A percentile compares a stretch with the other conserved stretches of the same genome.
These are phyloP conservation scores for Neodidymelliopsis sp. DNA, from an alignment of 2,329 filamentous ascomycete species.

Conservation along the genomic window DNA sequence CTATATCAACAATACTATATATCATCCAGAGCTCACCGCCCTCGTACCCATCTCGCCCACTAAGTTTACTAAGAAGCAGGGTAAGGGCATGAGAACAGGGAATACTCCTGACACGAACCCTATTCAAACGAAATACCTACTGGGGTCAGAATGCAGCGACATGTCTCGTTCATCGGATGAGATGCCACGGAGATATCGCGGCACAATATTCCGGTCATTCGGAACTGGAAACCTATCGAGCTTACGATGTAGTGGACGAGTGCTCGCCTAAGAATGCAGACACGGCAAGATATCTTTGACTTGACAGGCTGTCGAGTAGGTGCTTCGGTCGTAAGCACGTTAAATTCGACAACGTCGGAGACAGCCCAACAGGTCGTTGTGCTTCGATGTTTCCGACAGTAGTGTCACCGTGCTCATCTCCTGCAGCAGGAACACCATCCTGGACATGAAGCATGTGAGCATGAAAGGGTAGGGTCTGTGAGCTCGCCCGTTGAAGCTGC, in stretches of 20 bases:
- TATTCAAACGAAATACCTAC: neutral
- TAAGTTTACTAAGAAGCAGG: neutral
- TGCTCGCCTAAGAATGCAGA: constrained; percentile 1
- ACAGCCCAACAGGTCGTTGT: constrained; percentile 7
- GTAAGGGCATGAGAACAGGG: neutral
- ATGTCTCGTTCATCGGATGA: constrained; percentile 2
- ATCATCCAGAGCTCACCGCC: neutral
- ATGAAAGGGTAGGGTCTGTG: constrained; percentile 1
- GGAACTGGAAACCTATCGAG: neutral
- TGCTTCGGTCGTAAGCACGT: constrained; percentile 5
- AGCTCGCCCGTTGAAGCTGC: constrained; percentile 6
- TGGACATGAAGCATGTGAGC: neutral
- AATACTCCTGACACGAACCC: neutral
- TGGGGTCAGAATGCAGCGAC: neutral
- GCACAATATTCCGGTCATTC: neutral
- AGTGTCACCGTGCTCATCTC: constrained; percentile 9
- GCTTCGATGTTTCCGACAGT: constrained; percentile 6
- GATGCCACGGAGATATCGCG: neutral
- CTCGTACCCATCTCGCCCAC: neutral
- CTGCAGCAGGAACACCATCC: constrained; percentile 10
- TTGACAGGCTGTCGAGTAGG: constrained; percentile 3
- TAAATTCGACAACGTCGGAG: constrained; percentile 15
- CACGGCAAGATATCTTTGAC: constrained; percentile 13
- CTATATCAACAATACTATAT: neutral
- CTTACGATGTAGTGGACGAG: neutral